phyloP scores from a whole-genome alignment of 108 stramenopile genomes.

The Cyclotella sp. region DNA sequence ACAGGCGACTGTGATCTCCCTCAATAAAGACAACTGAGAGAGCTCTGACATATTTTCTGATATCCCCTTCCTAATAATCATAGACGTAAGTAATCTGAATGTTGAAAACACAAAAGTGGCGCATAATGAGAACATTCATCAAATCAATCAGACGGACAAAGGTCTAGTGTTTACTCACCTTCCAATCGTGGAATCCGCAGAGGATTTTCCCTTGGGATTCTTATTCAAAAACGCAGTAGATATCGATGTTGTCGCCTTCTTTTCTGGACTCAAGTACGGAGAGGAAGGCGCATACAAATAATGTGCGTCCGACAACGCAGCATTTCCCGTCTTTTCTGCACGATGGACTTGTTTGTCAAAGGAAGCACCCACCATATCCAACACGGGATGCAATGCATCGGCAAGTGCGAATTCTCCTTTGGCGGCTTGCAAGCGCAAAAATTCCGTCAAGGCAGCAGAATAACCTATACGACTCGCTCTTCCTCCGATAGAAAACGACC shows the following conservation, averaged over 20 bases:
- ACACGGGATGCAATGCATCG: constrained; percentile 56
- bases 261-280: constrained; percentile 43
- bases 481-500: constrained; percentile 76
- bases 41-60: constrained; percentile 73
- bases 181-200: constrained; percentile 73
- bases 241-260: constrained; percentile 32
- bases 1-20: constrained; percentile 62
- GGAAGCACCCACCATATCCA: constrained; percentile 76
- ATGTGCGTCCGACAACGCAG: constrained; percentile 14
- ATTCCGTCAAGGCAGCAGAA: constrained; percentile 54
- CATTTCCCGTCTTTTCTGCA: constrained; percentile 18
- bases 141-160: not conserved
- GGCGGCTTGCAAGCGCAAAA: constrained; percentile 59
- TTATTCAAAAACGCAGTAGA: constrained; percentile 55
- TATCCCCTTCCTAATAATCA: constrained; percentile 75
- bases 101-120: not conserved
- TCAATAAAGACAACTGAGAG: constrained; percentile 68
- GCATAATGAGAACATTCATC: not conserved
- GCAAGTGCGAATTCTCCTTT: constrained; percentile 50
- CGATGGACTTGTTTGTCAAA: constrained; percentile 70
- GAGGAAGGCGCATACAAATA: constrained; percentile 45
- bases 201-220: constrained; percentile 57
- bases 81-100: constrained; percentile 49
- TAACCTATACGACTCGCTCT: constrained; percentile 80
- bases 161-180: constrained; percentile 29